Evolutionary conservation across 805 yeast species (phyloP).

Genomic region (Ogataea allantospora): DNA sequence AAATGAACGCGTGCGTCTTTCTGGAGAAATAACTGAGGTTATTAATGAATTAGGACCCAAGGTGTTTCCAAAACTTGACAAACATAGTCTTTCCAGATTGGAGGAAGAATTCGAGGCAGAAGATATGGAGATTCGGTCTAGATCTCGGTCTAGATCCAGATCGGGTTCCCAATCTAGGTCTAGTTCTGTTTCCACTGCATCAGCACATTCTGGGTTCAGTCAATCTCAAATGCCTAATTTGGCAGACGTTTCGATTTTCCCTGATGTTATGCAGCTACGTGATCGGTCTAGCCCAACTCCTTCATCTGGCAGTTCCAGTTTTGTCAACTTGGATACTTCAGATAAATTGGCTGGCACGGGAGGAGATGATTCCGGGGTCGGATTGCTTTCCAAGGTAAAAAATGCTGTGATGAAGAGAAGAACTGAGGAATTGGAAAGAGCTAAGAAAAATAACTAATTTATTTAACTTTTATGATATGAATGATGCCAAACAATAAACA

Average conservation of each 20-base stretch:
- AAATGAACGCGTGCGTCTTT: slow-evolving; percentile 56
- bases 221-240: slow-evolving; percentile 26
- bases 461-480: background rate
- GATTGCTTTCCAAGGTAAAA: slow-evolving; percentile 17
- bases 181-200: slow-evolving; percentile 17
- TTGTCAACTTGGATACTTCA: slow-evolving; percentile 15
- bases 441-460: slow-evolving; percentile 2
- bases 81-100: slow-evolving; percentile 18
- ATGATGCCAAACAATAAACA: slow-evolving; percentile 1
- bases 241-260: slow-evolving; percentile 34
- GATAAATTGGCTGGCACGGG: slow-evolving; percentile 6
- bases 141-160: slow-evolving; percentile 4
- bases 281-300: slow-evolving; percentile 12
- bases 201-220: slow-evolving; percentile 31
- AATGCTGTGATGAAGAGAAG: slow-evolving; percentile 27
- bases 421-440: slow-evolving; percentile 15
- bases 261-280: slow-evolving; percentile 29
- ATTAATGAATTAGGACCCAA: slow-evolving; percentile 83
- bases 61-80: slow-evolving; percentile 73
- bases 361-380: slow-evolving; percentile 1
- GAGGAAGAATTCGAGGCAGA: slow-evolving; percentile 26
- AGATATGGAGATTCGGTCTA: slow-evolving; percentile 11
- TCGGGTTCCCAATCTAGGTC: slow-evolving; percentile 20
- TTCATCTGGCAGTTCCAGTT: slow-evolving; percentile 14
- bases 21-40: slow-evolving; percentile 72